phyloP scores from a whole-genome alignment of 1,284 basidiomycete genomes.

The Apiotrichum gamsii region DNA sequence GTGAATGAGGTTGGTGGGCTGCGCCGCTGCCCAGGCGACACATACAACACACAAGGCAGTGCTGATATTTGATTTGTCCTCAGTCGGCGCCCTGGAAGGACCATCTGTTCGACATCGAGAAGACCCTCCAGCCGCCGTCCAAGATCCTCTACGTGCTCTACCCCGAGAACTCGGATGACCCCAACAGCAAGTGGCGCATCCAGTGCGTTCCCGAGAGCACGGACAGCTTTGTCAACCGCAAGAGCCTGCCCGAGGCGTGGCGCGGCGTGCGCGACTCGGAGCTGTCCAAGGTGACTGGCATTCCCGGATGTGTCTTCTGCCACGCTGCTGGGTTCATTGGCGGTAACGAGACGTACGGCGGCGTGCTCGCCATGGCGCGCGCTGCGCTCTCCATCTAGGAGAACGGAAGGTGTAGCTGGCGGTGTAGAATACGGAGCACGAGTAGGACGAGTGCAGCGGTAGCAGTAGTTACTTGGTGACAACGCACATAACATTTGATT shows the following conservation, averaged over 20 bases:
- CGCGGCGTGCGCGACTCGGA: conserved; percentile 81
- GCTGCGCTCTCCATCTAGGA: conserved; percentile 10
- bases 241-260: conserved; percentile 89
- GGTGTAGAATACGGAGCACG: neutral
- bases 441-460: too few relatives aligned
- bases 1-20: conserved; percentile 46
- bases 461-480: too few relatives aligned
- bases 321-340: conserved; percentile 96
- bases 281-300: conserved; percentile 66
- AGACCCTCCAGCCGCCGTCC: conserved; percentile 25
- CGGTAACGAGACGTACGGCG: conserved; percentile 86
- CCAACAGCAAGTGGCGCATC: conserved; percentile 73
- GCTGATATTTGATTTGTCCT: conserved; percentile 5
- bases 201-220: conserved; percentile 81
- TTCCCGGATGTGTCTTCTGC: conserved; percentile 81
- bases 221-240: conserved; percentile 83
- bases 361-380: conserved; percentile 73
- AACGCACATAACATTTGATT: too few relatives aligned
- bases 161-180: conserved; percentile 62
- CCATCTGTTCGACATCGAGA: conserved; percentile 83
- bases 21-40: neutral
- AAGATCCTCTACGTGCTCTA: conserved; percentile 74
- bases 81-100: conserved; percentile 57
- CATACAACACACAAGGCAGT: too few relatives aligned
- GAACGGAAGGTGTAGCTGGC: neutral